phyloP scores from a whole-genome alignment of 208 protist species.

The Trypanosomatidae sp. region DNA sequence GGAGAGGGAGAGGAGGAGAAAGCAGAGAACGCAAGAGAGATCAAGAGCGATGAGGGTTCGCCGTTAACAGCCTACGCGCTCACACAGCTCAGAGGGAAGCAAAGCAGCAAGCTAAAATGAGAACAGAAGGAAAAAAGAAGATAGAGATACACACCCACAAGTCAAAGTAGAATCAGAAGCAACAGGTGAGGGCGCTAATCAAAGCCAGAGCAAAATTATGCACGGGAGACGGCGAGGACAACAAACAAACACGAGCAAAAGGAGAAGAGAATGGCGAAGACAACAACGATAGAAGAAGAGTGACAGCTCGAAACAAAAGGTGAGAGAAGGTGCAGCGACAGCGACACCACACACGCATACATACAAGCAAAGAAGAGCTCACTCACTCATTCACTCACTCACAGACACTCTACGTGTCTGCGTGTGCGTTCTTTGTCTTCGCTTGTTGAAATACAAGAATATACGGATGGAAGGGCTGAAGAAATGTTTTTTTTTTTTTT shows the following conservation, averaged over 20 bases:
- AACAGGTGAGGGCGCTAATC: not conserved
- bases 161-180: not conserved
- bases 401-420: not conserved
- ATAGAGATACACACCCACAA: constrained; percentile 19
- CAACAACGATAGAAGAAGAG: not conserved
- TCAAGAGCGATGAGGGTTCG: no score
- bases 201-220: not conserved
- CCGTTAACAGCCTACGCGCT: no score
- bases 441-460: not conserved
- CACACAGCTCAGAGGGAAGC: constrained; percentile 1
- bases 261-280: not conserved
- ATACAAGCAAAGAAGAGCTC: not conserved
- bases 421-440: not conserved
- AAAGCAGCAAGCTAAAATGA: constrained; percentile 3
- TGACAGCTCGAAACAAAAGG: not conserved
- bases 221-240: not conserved
- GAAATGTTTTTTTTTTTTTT: not conserved
- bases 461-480: not conserved
- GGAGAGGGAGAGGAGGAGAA: not conserved
- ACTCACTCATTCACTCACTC: not conserved
- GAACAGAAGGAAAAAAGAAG: constrained; percentile 5
- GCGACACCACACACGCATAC: not conserved
- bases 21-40: not conserved
- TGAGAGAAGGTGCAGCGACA: not conserved
- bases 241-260: not conserved